Evolutionary conservation across 1,284 basidiomycete species (phyloP), one percentile per base, ranked within the genome.

Genomic region (Austroboletus niveus): DNA sequence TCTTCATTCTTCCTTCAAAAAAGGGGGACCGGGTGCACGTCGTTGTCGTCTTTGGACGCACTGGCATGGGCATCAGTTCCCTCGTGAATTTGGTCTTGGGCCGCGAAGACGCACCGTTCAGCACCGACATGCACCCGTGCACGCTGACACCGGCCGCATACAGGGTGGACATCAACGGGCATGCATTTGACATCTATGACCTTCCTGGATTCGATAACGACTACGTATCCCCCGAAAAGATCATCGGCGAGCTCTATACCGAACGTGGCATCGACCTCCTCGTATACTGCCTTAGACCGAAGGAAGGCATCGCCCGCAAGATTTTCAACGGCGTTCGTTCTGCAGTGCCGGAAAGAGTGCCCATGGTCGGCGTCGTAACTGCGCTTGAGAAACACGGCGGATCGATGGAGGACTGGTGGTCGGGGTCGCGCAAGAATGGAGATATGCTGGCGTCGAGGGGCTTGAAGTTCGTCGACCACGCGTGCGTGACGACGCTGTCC

Each of bases 331-430:
- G 53, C 27, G 52, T 69, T 35, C 66, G 65, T 12, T 51, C 62
- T 5, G 57, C 58, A 1, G 64, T 65, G 12, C 63, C 66, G 32
- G 57, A 62, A 44, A 56, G 59, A 46, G 69, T 72, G 39, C 68
- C 68, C 8, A 60, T 72, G 27, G 64, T 69, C 7, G 57, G 64
- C 39, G 59, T 68, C 31, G 60, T 69, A 15, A 69, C 70, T 0
- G 60, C 55, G 8, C 59, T 69, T 35, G 70, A 69, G 52, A 60
- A 66, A 40, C 55, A 61, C 15, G 35, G 53, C 31, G 47, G 45
- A 27, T 48, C 65, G 39, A 72, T 70, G 69, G 66, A 71, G 20
- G 53, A 57, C 4, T 69, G 68, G 68, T 72, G 68, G 70, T 44
- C 55, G 0, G 56, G 56, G 11, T 12, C 54, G n/a, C 45, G 56